phyloP scores from a whole-genome alignment of 1,139 yeast genomes.

The Suhomyces yuchorum region DNA sequence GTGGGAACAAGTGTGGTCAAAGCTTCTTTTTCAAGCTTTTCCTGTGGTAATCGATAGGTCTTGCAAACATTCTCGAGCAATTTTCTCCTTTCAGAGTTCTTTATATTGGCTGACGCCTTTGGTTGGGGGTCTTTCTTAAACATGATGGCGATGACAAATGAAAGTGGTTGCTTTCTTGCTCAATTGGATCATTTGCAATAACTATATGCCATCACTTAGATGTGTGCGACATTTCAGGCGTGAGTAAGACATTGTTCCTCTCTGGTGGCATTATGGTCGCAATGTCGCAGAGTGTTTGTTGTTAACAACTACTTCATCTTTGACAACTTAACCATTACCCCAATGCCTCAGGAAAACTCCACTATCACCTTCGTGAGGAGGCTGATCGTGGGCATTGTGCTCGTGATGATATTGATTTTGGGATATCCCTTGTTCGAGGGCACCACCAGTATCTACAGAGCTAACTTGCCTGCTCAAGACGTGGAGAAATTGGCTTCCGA shows the following conservation, averaged over 20 bases:
- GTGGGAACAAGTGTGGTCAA: constrained; percentile 58
- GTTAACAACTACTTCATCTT: not conserved
- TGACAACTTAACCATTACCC: not conserved
- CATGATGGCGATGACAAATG: constrained; percentile 9
- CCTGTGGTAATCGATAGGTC: constrained; percentile 48
- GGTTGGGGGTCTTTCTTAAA: constrained; percentile 36
- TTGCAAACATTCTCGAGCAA: constrained; percentile 51
- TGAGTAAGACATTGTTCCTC: not conserved
- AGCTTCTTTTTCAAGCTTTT: constrained; percentile 45
- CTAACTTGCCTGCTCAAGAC: constrained; percentile 63
- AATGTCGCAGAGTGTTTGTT: constrained; percentile 3
- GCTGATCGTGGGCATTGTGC: constrained; percentile 33
- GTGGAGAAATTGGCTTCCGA: constrained; percentile 46
- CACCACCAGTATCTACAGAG: constrained; percentile 75
- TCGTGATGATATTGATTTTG: constrained; percentile 36
- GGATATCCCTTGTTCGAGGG: constrained; percentile 76
- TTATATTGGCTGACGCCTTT: constrained; percentile 77
- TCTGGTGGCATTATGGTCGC: not conserved
- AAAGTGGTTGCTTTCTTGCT: not conserved
- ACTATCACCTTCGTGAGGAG: constrained; percentile 15
- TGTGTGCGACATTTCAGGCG: not conserved
- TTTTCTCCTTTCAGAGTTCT: constrained; percentile 77
- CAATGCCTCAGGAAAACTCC: constrained; percentile 4
- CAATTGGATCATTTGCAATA: not conserved
- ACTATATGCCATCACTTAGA: not conserved